Evolutionary conservation across 1,284 basidiomycete genomes (phyloP), one percentile per base, ranked within the genome.

Genomic region (Tremellales sp.): DNA sequence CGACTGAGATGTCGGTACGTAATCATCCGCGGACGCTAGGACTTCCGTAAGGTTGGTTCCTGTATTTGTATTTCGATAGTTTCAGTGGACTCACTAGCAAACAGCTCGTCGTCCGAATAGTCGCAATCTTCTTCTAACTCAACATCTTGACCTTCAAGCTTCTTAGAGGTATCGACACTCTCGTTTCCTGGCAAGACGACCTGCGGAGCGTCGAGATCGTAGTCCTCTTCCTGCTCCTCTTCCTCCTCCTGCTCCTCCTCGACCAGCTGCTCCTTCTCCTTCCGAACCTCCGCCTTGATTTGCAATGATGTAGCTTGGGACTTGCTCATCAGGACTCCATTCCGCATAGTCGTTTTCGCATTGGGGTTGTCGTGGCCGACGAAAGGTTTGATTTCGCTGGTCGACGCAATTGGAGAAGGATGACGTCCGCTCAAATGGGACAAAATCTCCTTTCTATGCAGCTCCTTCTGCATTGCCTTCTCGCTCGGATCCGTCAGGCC

Each of bases 71-170:
- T 4, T 6, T 12, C 29, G 7, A 19, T 12, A 8, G 33, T 48
- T 22, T 43, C 40, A 42, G 5, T 14, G 10, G 22, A 21, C 47
- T 47, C 36, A 56, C 56, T 34, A 22, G 43, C 33, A 21, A 56
- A 48, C 1, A 50, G 38, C 21, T 65, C 61, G 29, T 61, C 58
- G 5, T 65, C 61, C n/a, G 62, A 59, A 35, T 62, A 63, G 12
- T 38, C 18, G 3, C 45, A 50, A 27, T 55, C 53, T 28, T 48
- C 45, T 24, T 55, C 45, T 14, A 53, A 45, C 13, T 47, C 47
- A 5, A 29, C 42, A 7, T 41, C 40, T 9, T 41, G 37, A 7
- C 38, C 38, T 13, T 51, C 40, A 4, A 36, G 14, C 4, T 38
- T 32, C 7, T 29, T 19, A 19, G 34, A 16, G 8, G 12, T 34